phyloP scores from a whole-genome alignment of 441 rosid genomes.

The Macaranga tanarius region DNA sequence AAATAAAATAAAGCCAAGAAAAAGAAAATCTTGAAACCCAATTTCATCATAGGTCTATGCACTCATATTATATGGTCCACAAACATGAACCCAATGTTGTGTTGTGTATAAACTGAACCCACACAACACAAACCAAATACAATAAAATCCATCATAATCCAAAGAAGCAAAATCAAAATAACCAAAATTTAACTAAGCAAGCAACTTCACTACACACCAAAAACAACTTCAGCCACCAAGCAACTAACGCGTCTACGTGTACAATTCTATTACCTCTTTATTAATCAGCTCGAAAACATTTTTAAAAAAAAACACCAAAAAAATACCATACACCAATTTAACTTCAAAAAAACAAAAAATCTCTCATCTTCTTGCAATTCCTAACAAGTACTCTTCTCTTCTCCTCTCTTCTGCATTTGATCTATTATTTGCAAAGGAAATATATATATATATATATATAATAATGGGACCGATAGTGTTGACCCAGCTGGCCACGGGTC shows the following conservation, averaged over 20 bases:
- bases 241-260: slow-evolving; percentile 47
- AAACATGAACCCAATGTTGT: too few relatives aligned
- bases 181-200: too few relatives aligned
- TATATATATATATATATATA: too few relatives aligned
- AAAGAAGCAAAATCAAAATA: too few relatives aligned
- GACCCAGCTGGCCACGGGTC: slow-evolving; percentile 81
- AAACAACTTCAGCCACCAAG: slow-evolving; percentile 14
- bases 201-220: too few relatives aligned
- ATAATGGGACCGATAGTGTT: slow-evolving; percentile 71
- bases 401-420: neutral
- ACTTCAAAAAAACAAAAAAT: neutral
- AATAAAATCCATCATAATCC: too few relatives aligned
- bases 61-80: too few relatives aligned
- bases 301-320: neutral
- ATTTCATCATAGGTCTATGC: too few relatives aligned
- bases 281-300: neutral
- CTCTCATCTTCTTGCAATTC: neutral
- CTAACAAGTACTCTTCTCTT: neutral
- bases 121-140: too few relatives aligned
- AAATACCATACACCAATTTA: neutral
- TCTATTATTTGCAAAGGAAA: neutral
- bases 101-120: too few relatives aligned
- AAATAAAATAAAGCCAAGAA: too few relatives aligned
- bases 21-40: too few relatives aligned
- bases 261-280: slow-evolving; percentile 40